Base-by-base conservation (phyloP, 768 basidiomycete species). In the Termitomyces sp. region DNA sequence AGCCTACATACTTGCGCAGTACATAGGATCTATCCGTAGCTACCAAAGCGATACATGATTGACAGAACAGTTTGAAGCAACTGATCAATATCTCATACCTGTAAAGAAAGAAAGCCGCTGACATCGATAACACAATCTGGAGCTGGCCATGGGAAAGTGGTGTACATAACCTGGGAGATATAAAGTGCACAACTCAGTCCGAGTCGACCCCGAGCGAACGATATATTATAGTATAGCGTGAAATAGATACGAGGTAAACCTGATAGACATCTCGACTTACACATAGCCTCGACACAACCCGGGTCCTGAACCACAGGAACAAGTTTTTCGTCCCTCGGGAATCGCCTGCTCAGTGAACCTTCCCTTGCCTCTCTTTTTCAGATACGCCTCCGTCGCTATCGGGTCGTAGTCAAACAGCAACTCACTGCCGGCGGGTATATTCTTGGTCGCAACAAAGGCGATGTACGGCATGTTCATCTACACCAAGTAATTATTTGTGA, bases 321-420 rank as follows among this genome's bases (percentile, higher is more conserved):
- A 81, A 1, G 56, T 57, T 4, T 59, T 65, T 12, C 65, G 67
- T 11, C 71, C 73, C 6, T 63, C 59, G 1, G 70, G 68, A 7
- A 66, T 60, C 27, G 59, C 66, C 3, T 18, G 12, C 50, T 66
- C 69, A 29, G 33, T 70, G 29, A 32, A 61, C 32, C 67, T 68
- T 12, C 57, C 60, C 44, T 70, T 72, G 27, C 48, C 62, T 40
- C 46, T 46, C 23, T 38, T 53, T 31, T 35, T 43, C 46, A 53
- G n/a, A 16, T 27, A 47, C 16, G 35, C 42, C 5, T 48, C 51
- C 11, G 65, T 66, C 15, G 64, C 65, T 4, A 68, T 68, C 6
- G 88, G 86, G 55, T 83, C 72, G 58, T 89, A 89, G 64, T 89
- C 84, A 20, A 88, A 75, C 0, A 81, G 82, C 4, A 89, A 75